Evolutionary conservation across 1,139 yeast genomes (phyloP), one percentile per base, ranked within the genome.

Genomic region (Yamadazyma oceani): DNA sequence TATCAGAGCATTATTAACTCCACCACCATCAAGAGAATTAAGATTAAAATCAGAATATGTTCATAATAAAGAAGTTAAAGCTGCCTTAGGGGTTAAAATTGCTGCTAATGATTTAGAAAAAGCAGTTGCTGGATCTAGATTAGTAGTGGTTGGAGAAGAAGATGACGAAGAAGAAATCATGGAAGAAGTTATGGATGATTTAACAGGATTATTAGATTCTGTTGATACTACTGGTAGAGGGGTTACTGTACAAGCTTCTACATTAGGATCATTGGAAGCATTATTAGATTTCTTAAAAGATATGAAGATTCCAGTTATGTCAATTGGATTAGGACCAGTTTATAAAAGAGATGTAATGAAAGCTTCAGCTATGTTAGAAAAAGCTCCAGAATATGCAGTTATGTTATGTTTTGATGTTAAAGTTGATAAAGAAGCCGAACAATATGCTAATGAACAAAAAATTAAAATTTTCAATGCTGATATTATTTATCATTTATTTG

Each of bases 131-230:
- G 99, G 99, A 68, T 94, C 98, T 24, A 80, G 98, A 60, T 75
- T 92, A 65, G 69, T 94, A 49, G 94, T 92, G 52, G 97, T 89
- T 49, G 96, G 96, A 30, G 96, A 92, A 50, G 97, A 88, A 46
- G 99, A 94, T 52, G 97, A 92, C 54, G 98, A 92, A 68, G 98
- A 94, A 42, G 97, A 92, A 42, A 60, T 92, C 53, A 86, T 87
- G 95, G 98, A 92, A 61, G 97, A 92, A 50, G 97, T 92, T 43
- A 94, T 94, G 98, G 97, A 92, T 56, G 99, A 92, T 64, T 76
- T 92, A 62, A 89, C 97, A 29, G 97, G 96, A 34, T 74, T 92
- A 53, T 74, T 92, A 55, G 97, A 89, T 62, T 86, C 95, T 43
- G 97, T 92, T 44, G 98, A 94, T 64, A 82, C 85, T 48, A 77